phyloP scores from a whole-genome alignment of 768 basidiomycete species.

The Polyporus arcularius region DNA sequence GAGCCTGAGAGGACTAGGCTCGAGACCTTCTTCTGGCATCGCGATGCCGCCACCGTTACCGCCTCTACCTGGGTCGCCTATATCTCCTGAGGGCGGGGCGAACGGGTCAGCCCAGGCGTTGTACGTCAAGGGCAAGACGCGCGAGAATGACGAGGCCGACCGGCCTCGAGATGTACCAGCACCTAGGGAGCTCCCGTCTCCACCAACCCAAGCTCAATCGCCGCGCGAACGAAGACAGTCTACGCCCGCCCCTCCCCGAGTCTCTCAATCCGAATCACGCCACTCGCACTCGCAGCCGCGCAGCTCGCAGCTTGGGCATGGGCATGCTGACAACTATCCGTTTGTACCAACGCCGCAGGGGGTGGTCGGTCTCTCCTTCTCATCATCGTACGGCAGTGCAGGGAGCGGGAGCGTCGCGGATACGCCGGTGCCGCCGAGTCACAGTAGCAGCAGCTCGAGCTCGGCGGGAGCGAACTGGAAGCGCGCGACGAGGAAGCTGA shows the following conservation, averaged over 20 bases:
- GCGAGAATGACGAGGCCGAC: not conserved
- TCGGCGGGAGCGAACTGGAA: slow-evolving; percentile 29
- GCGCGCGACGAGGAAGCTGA: slow-evolving; percentile 64
- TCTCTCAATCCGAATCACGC: not conserved
- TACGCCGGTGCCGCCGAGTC: slow-evolving; percentile 11
- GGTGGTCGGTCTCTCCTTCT: not conserved
- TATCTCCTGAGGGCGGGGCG: slow-evolving; percentile 5
- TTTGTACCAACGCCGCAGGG: not conserved
- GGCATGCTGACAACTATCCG: not conserved
- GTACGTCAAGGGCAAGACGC: not conserved
- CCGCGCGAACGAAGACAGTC: not conserved
- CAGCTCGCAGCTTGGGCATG: not conserved
- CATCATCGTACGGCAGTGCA: slow-evolving; percentile 15
- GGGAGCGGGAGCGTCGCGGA: slow-evolving; percentile 15
- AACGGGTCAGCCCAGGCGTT: not conserved
- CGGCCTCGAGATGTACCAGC: not conserved
- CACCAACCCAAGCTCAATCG: not conserved
- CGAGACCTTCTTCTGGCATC: slow-evolving; percentile 11
- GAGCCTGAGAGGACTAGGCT: not conserved
- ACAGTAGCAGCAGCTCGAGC: not conserved
- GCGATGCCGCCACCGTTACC: slow-evolving; percentile 17
- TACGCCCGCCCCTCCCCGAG: not conserved
- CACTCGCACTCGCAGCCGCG: not conserved
- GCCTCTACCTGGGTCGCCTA: slow-evolving; percentile 24
- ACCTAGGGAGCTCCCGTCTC: not conserved